phyloP scores from a whole-genome alignment of 2,329 filamentous ascomycete species.

The Aspergillus sp. region DNA sequence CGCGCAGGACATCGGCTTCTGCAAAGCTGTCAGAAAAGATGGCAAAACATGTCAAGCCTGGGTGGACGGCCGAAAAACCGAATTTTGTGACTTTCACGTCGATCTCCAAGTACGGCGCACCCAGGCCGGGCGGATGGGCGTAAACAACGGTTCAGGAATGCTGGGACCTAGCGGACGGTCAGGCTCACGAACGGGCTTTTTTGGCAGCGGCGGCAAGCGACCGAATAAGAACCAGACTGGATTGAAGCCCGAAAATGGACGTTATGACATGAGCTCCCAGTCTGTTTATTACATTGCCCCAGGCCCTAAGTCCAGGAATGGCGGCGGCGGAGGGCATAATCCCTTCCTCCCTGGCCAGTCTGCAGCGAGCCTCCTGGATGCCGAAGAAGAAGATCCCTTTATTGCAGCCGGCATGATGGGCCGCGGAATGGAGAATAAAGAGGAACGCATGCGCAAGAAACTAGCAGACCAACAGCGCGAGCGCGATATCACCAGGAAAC shows the following conservation, averaged over 20 bases:
- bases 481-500: constrained; percentile 36
- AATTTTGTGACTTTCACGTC: constrained; percentile 89
- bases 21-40: constrained; percentile 75
- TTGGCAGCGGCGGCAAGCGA: constrained; percentile 16
- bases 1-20: constrained; percentile 79
- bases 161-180: constrained; percentile 33
- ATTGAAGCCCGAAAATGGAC: constrained; percentile 28
- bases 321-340: constrained; percentile 7
- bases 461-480: constrained; percentile 38
- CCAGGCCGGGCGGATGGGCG: constrained; percentile 61
- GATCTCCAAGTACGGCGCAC: constrained; percentile 70
- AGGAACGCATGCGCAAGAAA: constrained; percentile 36
- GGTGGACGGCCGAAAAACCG: constrained; percentile 80
- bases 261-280: constrained; percentile 34
- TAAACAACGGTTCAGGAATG: constrained; percentile 60
- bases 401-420: constrained; percentile 31
- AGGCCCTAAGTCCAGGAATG: constrained; percentile 15
- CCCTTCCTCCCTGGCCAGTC: constrained; percentile 22
- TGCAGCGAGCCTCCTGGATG: constrained; percentile 36
- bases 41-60: constrained; percentile 71
- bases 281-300: constrained; percentile 40
- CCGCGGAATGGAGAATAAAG: constrained; percentile 34
- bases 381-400: constrained; percentile 36
- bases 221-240: constrained; percentile 14
- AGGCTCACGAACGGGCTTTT: constrained; percentile 37